Evolutionary conservation across 208 protist genomes (phyloP), one percentile per base, ranked within the genome.

Genomic region (Leishmania martiniquensis): DNA sequence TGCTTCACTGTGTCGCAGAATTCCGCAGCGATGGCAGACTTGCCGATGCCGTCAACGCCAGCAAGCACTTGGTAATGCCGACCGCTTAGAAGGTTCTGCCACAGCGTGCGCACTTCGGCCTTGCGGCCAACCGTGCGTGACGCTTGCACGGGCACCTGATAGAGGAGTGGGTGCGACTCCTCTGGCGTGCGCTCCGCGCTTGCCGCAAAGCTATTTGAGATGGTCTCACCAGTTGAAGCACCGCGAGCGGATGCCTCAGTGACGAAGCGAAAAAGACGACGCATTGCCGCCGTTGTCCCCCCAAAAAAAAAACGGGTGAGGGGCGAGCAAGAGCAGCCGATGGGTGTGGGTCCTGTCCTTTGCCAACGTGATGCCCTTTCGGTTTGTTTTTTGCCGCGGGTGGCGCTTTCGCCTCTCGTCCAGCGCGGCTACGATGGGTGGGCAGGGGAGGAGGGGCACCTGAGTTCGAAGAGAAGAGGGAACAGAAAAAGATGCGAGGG

Each of bases 11-110:
- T 78, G 42, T 96, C 90, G 70, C 91, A 95, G 60, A 97, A 96
- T 78, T 95, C 92, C 0, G 90, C 92, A 2, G 91, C 92, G n/a
- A 97, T 54, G 1, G 92, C 90, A 0, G 94, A 96, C 80, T 97
- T 97, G 39, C 94, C 94, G 60, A 97, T 87, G 55, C 94, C 94
- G 51, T 97, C 92, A 55, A 91, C 85, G 34, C 92, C 94, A 25
- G 73, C 59, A 13, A 97, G 77, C n/a, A 88, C 77, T 75, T 97
- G 94, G n/a, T 83, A 69, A 42, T 85, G 92, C 1, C 87, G 87
- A 1, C 92, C 91, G 0, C 82, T 15, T 20, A 97, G 87, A n/a
- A 96, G 68, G 74, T 91, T 91, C 72, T 97, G 94, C 92, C 94
- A 97, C 29, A 97, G 83, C 13, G 80, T 78, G 54, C 91, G 81